Conservation (phyloP, 495 filamentous ascomycete genomes). For the Chaetomidium leptoderma region DNA sequence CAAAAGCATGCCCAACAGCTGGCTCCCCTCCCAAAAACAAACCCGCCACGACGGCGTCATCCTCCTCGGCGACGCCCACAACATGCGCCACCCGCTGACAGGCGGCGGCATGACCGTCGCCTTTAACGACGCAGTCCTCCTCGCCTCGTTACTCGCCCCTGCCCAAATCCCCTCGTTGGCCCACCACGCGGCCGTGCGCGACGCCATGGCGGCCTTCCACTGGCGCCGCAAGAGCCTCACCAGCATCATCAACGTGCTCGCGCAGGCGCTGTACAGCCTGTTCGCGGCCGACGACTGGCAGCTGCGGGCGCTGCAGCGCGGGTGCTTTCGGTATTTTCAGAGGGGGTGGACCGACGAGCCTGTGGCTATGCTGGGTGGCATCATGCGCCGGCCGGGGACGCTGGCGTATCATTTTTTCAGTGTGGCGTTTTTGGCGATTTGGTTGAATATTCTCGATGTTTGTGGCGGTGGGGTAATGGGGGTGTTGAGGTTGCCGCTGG, state of each 20-base stretch:
- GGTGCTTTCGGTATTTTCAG: slow-evolving; percentile 92
- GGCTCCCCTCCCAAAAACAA: slow-evolving; percentile 68
- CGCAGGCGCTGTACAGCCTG: slow-evolving; percentile 81
- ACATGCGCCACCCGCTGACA: slow-evolving; percentile 94
- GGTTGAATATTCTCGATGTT: slow-evolving; percentile 58
- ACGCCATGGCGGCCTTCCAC: slow-evolving; percentile 74
- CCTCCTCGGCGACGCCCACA: slow-evolving; percentile 85
- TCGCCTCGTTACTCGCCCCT: slow-evolving; percentile 67
- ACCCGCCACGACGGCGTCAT: slow-evolving; percentile 69
- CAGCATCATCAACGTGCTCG: slow-evolving; percentile 90
- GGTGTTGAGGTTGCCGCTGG: slow-evolving; percentile 55
- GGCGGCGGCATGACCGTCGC: slow-evolving; percentile 96
- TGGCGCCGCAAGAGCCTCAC: slow-evolving; percentile 79
- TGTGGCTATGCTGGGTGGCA: slow-evolving; percentile 74
- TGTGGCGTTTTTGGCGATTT: slow-evolving; percentile 85
- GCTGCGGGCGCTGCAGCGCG: slow-evolving; percentile 75
- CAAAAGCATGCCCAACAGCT: slow-evolving; percentile 88
- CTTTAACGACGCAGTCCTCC: slow-evolving; percentile 76
- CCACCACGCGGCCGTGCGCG: slow-evolving; percentile 57
- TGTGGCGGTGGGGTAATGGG: slow-evolving; percentile 42
- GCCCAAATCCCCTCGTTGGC: slow-evolving; percentile 61
- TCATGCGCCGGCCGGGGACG: slow-evolving; percentile 70
- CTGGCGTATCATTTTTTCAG: slow-evolving; percentile 92
- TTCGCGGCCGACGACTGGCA: slow-evolving; percentile 82
- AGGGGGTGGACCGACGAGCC: slow-evolving; percentile 72